A percentile compares a stretch with the other conserved stretches of the same genome.
Evolutionary conservation across 108 stramenopile species (phyloP).

Genomic region (Pseudonitzschia multistriata): DNA sequence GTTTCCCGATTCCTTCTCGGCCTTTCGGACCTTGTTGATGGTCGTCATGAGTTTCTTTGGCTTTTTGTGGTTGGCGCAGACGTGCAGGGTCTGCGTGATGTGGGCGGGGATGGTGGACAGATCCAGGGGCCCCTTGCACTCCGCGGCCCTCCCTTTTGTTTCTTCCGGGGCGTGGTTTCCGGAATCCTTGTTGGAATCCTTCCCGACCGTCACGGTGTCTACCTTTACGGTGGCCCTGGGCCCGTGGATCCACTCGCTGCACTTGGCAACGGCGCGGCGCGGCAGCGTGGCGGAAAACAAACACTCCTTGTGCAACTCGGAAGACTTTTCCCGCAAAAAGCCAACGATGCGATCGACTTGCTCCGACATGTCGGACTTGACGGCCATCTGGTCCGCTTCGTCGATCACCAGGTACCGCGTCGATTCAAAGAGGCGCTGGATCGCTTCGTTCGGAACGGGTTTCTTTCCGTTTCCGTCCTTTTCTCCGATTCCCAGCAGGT

Average conservation of each 20-base stretch:
- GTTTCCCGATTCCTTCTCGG: conserved; percentile 15
- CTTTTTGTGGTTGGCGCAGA: conserved; percentile 83
- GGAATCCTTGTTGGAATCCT: neutral
- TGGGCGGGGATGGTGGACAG: conserved; percentile 68
- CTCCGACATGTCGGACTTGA: conserved; percentile 53
- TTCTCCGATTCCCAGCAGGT: conserved; percentile 38
- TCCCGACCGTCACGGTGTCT: conserved; percentile 37
- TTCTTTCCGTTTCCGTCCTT: neutral
- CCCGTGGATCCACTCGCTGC: conserved; percentile 23
- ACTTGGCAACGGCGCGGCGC: conserved; percentile 21
- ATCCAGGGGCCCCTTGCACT: conserved; percentile 20
- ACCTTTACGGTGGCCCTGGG: conserved; percentile 33
- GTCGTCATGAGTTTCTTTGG: conserved; percentile 73
- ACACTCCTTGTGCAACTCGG: conserved; percentile 4
- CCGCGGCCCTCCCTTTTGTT: conserved; percentile 13
- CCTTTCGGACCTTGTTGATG: conserved; percentile 45
- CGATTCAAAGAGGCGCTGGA: conserved; percentile 4
- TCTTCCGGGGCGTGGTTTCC: conserved; percentile 5
- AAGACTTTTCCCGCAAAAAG: conserved; percentile 3
- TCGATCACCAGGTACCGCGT: conserved; percentile 55
- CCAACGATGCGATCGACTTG: conserved; percentile 51
- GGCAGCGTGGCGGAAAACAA: conserved; percentile 67
- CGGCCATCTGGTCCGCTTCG: conserved; percentile 77
- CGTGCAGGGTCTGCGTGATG: conserved; percentile 78
- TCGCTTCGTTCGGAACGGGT: conserved; percentile 5